Percentiles rank a stretch among this genome's conserved stretches.
Conservation (phyloP, 2,329 filamentous ascomycete genomes). For the Ophiosphaerella korrae region DNA sequence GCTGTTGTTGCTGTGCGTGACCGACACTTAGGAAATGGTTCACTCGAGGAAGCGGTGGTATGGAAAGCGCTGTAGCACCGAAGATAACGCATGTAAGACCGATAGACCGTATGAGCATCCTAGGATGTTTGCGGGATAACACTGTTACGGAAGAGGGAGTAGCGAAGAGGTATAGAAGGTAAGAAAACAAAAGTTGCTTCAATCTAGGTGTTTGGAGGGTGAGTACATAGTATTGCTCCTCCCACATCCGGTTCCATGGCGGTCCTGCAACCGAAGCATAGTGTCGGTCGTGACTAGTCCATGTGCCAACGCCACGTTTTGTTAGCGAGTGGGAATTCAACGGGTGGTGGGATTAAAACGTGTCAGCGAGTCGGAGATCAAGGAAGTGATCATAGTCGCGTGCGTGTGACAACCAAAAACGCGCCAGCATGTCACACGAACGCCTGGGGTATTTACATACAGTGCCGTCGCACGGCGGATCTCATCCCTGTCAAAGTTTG, state of each 20-base stretch:
- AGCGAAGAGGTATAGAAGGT: neutral
- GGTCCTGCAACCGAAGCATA: neutral
- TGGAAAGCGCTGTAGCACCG: conserved; percentile 35
- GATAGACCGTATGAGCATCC: conserved; percentile 1
- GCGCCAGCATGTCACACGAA: neutral
- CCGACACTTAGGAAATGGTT: conserved; percentile 22
- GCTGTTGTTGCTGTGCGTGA: conserved; percentile 28
- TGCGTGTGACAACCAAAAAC: conserved; percentile 2
- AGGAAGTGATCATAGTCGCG: conserved; percentile 1
- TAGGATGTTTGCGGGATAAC: neutral
- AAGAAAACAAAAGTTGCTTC: neutral
- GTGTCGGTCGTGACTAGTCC: conserved; percentile 4
- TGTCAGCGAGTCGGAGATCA: conserved; percentile 4
- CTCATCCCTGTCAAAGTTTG: too few relatives aligned
- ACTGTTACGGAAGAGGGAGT: neutral
- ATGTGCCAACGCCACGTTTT: conserved; percentile 1
- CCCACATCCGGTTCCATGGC: neutral
- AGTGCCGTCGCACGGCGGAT: too few relatives aligned
- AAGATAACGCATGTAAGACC: conserved; percentile 8
- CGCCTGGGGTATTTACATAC: neutral
- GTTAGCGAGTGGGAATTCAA: neutral
- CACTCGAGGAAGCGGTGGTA: conserved; percentile 28
- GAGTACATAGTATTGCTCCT: neutral
- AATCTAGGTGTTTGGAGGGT: too few relatives aligned
- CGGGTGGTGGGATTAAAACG: neutral